Base-by-base conservation (phyloP, 106 monocot genomes). In the Apostasia ramifera region DNA sequence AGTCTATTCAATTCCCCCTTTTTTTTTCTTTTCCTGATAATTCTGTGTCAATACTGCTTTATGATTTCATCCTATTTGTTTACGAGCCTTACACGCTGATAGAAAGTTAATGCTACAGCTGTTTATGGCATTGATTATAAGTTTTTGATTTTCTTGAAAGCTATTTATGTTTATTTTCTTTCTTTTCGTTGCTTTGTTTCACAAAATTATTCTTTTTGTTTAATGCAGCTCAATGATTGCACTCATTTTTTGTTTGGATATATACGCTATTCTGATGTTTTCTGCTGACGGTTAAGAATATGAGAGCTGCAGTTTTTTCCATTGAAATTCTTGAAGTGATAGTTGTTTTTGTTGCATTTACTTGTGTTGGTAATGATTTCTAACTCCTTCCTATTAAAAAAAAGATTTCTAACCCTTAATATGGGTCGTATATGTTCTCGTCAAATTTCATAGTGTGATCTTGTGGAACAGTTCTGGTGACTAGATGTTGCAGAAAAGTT, bases 241-340 rank as follows among this genome's bases (percentile, higher is more conserved):
- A 59, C 66, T 51, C 66, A 71, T 62, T 51, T 43, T 4, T 55
- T 26, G 37, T 63, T 73, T 71, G 69, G 62, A 46, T 62, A 76
- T 76, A 81, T 81, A 81, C 76, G 81, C 81, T 76, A 81, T 81
- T 61, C 76, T 68, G 76, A 76, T 14, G 45, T 47, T 51, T 40
- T 2, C 37, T 47, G 65, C 8, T 68, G 81, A 40, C 8, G 45
- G 55, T 44, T 44, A 15, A 47, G 11, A 71, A 47, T 75, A 74
- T 80, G 80, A 71, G 80, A 76, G 71, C 81, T 71, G 50, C 55
- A 63, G 3, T 14, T 57, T 50, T 26, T 26, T 26, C 26, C 26
- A 26, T 26, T 26, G 26, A 26, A 26, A 26, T 26, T 26, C 26
- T 26, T 26, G 26, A 26, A 26, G 26, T 26, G 26, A 26, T 26